Evolutionary conservation across 1,139 yeast species (phyloP), one percentile per base, ranked within the genome.

Genomic region (Taphrina flavorubra): DNA sequence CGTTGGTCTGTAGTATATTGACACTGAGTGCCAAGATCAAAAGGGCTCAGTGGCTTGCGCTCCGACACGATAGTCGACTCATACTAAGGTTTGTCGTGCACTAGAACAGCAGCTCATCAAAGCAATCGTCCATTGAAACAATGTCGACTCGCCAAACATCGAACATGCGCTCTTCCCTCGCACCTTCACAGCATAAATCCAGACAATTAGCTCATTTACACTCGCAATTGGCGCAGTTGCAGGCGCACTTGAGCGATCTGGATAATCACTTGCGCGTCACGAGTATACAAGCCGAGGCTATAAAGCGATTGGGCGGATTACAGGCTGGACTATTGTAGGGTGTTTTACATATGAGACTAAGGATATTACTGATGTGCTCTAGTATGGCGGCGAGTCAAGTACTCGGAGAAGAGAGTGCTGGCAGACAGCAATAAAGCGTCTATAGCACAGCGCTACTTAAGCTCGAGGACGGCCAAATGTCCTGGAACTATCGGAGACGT

Each of bases 361-460:
- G 16, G 10, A 56, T 68, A 64, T 14, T 37, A 46, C 44, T 51
- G 51, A 42, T n/a, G 13, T 47, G 39, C 8, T 37, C 16, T 55
- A 79, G 81, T 73, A 85, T 86, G 88, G 87, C 88, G 4, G 82
- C 86, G 73, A 87, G 85, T 73, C 81, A 82, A 55, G 87, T 85
- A n/a, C 85, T 85, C 75, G 89, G 68, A 13, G 71, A 69, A 40
- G 70, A 69, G 63, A 60, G 62, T 46, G 51, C 60, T 10, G 62
- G 62, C 40, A 20, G 62, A 31, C 62, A 58, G 42, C 53, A 44
- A 44, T 58, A 42, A 53, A 7, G 51, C 4, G 20, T 20, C 31
- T 46, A 20, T 16, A 11, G 31, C n/a, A 16, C 51, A 46, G 31
- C 25, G 18, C 51, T 16, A 11, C 37, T 3, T 16, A 34, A 6